These are phyloP conservation scores for Melanopsichium pennsylvanicum DNA, from an alignment of 1,284 basidiomycete genomes.

Conservation along the genomic window DNA sequence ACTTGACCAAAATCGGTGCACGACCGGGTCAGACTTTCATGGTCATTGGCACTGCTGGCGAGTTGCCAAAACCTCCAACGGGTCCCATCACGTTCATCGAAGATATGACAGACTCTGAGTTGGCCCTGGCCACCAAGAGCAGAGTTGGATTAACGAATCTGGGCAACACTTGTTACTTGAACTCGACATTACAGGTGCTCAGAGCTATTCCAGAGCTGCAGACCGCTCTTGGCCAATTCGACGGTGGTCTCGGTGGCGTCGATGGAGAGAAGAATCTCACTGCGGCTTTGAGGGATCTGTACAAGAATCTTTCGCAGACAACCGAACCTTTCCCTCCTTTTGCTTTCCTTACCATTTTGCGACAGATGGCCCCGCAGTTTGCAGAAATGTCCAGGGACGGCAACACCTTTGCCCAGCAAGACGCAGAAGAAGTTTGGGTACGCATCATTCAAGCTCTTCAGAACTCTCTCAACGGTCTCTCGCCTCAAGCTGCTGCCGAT, in stretches of 20 bases:
- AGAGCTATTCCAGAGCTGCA: constrained; percentile 89
- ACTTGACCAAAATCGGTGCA: constrained; percentile 81
- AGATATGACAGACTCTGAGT: constrained; percentile 85
- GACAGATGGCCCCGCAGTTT: constrained; percentile 88
- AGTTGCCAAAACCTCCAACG: constrained; percentile 84
- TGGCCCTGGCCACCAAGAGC: constrained; percentile 74
- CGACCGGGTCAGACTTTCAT: constrained; percentile 70
- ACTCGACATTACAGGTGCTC: constrained; percentile 89
- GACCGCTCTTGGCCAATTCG: constrained; percentile 53
- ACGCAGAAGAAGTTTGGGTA: constrained; percentile 94
- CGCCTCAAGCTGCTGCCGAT: constrained; percentile 10
- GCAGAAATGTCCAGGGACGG: constrained; percentile 73
- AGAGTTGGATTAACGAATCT: constrained; percentile 60
- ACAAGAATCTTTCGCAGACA: constrained; percentile 76
- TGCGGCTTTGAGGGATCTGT: constrained; percentile 76
- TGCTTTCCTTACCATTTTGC: constrained; percentile 75
- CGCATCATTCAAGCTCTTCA: constrained; percentile 82
- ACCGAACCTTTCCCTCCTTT: constrained; percentile 80
- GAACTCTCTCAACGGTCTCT: constrained; percentile 68
- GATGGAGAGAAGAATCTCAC: constrained; percentile 68
- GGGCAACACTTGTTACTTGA: constrained; percentile 95
- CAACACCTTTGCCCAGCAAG: constrained; percentile 81
- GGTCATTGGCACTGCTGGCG: constrained; percentile 79
- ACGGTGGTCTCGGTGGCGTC: constrained; percentile 41
- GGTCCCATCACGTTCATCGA: constrained; percentile 80